These are phyloP conservation scores for Pyracantha coccinea DNA, from an alignment of 331 rosid species.

Conservation along the genomic window DNA sequence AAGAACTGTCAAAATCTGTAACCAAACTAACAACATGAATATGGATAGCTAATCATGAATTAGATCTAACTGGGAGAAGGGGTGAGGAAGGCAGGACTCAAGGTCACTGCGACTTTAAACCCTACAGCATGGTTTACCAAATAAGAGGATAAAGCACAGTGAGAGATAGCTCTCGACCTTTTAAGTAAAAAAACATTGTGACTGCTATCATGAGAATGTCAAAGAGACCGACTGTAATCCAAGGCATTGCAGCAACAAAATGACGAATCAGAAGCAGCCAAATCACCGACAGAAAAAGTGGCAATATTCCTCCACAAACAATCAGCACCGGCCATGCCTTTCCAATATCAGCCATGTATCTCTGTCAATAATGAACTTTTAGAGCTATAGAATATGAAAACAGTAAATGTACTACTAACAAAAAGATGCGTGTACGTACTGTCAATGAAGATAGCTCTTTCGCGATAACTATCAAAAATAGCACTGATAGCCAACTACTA, in stretches of 20 bases:
- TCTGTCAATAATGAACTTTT: slow-evolving; percentile 31
- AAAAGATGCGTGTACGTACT: neutral
- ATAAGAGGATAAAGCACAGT: slow-evolving; percentile 9
- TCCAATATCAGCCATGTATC: slow-evolving; percentile 97
- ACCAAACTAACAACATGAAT: neutral
- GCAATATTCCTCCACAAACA: slow-evolving; percentile 92
- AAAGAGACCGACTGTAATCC: slow-evolving; percentile 80
- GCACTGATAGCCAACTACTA: too few relatives aligned
- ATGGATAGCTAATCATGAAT: neutral
- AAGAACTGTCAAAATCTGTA: neutral
- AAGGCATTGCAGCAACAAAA: slow-evolving; percentile 95
- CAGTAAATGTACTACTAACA: neutral
- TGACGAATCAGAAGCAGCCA: slow-evolving; percentile 90
- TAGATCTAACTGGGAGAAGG: neutral
- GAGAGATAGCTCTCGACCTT: slow-evolving; percentile 47
- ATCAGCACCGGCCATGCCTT: slow-evolving; percentile 93
- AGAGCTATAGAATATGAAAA: slow-evolving; percentile 7
- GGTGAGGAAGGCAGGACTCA: neutral
- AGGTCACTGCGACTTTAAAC: neutral
- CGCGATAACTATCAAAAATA: neutral
- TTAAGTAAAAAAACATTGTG: slow-evolving; percentile 77
- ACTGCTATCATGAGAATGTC: slow-evolving; percentile 67
- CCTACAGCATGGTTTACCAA: neutral
- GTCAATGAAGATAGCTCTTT: neutral
- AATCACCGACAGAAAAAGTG: slow-evolving; percentile 81